These are phyloP conservation scores for Xylaria multiplex DNA, from an alignment of 2,329 filamentous ascomycete genomes.

Conservation along the genomic window DNA sequence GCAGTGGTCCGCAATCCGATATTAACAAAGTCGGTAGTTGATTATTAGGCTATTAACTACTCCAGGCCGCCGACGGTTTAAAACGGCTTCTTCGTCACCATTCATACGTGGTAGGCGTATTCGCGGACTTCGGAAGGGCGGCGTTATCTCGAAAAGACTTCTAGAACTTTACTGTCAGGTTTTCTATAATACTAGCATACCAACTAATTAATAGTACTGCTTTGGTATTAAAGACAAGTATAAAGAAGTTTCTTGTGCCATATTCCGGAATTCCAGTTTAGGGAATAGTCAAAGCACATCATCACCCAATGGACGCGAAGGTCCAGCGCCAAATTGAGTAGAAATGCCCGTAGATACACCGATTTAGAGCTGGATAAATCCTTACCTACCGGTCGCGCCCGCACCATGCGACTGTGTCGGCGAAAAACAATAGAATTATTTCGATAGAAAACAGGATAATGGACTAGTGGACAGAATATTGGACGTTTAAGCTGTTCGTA, in stretches of 20 bases:
- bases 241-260: no score
- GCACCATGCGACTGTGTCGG: not conserved
- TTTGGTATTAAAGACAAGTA: no score
- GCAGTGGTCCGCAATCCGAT: constrained; percentile 6
- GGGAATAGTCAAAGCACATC: no score
- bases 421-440: not conserved
- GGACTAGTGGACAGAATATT: no score
- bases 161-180: not conserved
- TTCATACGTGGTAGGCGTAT: not conserved
- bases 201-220: no score
- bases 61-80: not conserved
- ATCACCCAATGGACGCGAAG: no score
- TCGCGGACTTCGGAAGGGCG: not conserved
- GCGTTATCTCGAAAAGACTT: not conserved
- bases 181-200: no score
- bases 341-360: not conserved
- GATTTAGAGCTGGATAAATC: constrained; percentile 19
- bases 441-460: not conserved
- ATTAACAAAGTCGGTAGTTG: constrained; percentile 23
- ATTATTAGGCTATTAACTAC: constrained; percentile 24
- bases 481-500: no score
- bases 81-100: not conserved
- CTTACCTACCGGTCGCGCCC: constrained; percentile 1
- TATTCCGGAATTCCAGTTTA: not conserved
- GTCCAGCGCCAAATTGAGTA: not conserved